Evolutionary conservation across 768 basidiomycete genomes (phyloP).

Genomic region (Agaricus blazei): DNA sequence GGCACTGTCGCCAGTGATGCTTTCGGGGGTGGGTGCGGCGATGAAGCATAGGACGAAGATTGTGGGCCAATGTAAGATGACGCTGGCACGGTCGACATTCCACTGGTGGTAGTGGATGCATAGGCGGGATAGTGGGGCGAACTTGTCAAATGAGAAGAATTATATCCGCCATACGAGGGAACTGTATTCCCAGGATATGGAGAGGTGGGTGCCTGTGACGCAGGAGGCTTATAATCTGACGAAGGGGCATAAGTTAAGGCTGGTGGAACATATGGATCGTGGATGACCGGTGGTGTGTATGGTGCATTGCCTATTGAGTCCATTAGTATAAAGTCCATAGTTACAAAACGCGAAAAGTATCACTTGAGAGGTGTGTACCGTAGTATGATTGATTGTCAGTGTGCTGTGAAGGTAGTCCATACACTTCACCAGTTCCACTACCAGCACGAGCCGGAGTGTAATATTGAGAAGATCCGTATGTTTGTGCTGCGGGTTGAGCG

Average conservation of each 20-base stretch:
- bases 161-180: constrained; percentile 13
- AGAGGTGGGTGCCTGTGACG: neutral
- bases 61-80: constrained; percentile 12
- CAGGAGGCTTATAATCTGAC: neutral
- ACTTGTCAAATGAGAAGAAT: constrained; percentile 6
- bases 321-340: neutral
- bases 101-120: neutral
- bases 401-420: neutral
- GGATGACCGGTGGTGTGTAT: constrained; percentile 8
- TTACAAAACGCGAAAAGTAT: neutral
- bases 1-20: constrained; percentile 6
- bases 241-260: constrained; percentile 18
- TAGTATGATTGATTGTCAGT: neutral
- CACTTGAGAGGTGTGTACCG: neutral
- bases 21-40: constrained; percentile 14
- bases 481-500: neutral
- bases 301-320: neutral
- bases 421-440: neutral
- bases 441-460: neutral
- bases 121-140: neutral
- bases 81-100: neutral
- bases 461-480: neutral
- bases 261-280: constrained; percentile 30
- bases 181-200: constrained; percentile 1
- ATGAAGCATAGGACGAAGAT: constrained; percentile 23